Percentiles rank a stretch among this genome's conserved stretches.
phyloP scores from a whole-genome alignment of 2,329 filamentous ascomycete species.

The Metarhizium guizhouense region DNA sequence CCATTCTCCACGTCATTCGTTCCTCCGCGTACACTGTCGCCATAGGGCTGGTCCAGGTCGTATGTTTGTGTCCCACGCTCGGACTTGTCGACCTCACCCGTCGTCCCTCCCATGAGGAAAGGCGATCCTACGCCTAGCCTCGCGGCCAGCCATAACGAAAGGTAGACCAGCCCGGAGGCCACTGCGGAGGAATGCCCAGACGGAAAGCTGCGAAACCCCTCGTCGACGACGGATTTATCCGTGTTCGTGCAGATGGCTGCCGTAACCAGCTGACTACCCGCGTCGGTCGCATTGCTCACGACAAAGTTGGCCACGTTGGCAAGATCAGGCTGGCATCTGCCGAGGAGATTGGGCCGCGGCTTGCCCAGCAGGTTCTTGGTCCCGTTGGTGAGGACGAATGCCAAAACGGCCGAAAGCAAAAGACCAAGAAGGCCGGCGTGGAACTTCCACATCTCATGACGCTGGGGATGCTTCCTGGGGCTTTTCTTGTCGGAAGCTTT shows the following conservation, averaged over 20 bases:
- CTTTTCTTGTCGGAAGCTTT: no score
- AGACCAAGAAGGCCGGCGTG: slow-evolving; percentile 70
- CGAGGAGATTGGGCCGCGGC: slow-evolving; percentile 65
- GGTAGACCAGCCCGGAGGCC: slow-evolving; percentile 64
- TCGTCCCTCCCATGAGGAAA: slow-evolving; percentile 38
- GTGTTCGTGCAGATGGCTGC: slow-evolving; percentile 59
- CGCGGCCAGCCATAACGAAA: slow-evolving; percentile 66
- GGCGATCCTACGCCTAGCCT: slow-evolving; percentile 59
- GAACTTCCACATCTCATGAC: slow-evolving; percentile 70
- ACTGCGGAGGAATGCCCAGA: slow-evolving; percentile 40
- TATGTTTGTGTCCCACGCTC: background rate
- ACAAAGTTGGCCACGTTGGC: slow-evolving; percentile 41
- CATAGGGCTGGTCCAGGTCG: background rate
- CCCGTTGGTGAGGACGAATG: slow-evolving; percentile 65
- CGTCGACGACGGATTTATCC: slow-evolving; percentile 45
- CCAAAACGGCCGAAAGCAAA: slow-evolving; percentile 51
- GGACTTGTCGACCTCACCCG: slow-evolving; percentile 29
- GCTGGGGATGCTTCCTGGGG: slow-evolving; percentile 47
- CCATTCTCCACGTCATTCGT: background rate
- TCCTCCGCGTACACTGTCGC: background rate
- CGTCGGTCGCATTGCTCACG: slow-evolving; percentile 46
- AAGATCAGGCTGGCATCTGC: slow-evolving; percentile 61
- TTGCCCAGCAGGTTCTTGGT: slow-evolving; percentile 58
- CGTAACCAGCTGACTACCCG: slow-evolving; percentile 54
- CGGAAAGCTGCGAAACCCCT: slow-evolving; percentile 63